Percentiles rank a stretch among this genome's conserved stretches.
Evolutionary conservation across 2,329 filamentous ascomycete species (phyloP).

Genomic region (Colletotrichum sp.): DNA sequence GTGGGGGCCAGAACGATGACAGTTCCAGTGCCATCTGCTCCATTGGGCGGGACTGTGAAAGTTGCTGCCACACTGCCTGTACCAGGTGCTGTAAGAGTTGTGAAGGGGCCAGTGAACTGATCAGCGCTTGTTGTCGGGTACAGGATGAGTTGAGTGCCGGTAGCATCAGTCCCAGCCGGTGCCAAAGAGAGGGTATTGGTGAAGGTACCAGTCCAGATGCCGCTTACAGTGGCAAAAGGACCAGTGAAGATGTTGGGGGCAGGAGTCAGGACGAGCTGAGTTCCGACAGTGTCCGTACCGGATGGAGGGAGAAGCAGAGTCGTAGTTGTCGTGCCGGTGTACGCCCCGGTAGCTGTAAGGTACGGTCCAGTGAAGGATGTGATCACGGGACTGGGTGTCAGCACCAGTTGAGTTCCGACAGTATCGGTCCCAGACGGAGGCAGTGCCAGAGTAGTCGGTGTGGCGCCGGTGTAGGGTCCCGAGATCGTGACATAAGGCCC

Average conservation of each 20-base stretch:
- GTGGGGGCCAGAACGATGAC: background rate
- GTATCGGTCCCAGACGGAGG: background rate
- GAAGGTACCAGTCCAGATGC: background rate
- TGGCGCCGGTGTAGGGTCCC: background rate
- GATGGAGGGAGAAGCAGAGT: background rate
- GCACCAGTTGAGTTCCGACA: background rate
- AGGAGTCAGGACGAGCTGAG: background rate
- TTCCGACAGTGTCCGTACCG: background rate
- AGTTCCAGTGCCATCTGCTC: background rate
- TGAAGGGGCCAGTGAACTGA: background rate
- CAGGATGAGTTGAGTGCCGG: background rate
- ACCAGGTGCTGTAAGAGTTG: background rate
- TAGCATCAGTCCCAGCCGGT: background rate
- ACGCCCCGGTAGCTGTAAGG: background rate
- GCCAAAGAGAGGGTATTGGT: fast-evolving
- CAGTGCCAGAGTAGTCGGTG: background rate
- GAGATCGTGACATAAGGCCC: background rate
- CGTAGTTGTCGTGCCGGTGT: background rate
- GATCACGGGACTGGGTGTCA: background rate
- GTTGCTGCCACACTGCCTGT: background rate
- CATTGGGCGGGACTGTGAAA: background rate
- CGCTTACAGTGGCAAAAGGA: background rate
- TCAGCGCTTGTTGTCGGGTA: background rate
- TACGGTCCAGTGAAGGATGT: background rate
- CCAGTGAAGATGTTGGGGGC: background rate